These are phyloP conservation scores for Leccinum angustisporum DNA, from an alignment of 1,284 basidiomycete genomes.

Conservation along the genomic window DNA sequence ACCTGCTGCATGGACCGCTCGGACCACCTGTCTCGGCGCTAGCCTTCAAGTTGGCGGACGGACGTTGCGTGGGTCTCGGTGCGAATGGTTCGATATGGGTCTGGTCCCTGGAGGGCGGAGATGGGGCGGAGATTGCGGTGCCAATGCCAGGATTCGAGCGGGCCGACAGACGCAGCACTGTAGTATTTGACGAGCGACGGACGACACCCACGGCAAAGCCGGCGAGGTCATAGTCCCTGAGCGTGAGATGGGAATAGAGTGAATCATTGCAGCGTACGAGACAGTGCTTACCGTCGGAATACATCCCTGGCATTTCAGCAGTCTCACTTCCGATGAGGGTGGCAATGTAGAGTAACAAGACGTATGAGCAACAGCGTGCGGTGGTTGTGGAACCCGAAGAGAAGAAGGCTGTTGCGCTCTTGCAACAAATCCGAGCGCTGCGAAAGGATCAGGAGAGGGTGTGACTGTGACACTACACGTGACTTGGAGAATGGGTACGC, in stretches of 20 bases:
- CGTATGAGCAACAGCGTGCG: slow-evolving; percentile 90
- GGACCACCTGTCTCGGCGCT: slow-evolving; percentile 61
- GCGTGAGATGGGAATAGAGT: no score
- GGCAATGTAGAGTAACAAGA: slow-evolving; percentile 61
- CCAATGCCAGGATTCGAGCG: slow-evolving; percentile 19
- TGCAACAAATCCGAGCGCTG: slow-evolving; percentile 94
- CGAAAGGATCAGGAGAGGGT: slow-evolving; percentile 70
- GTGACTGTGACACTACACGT: slow-evolving; percentile 29
- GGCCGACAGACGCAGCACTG: slow-evolving; percentile 39
- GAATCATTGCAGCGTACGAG: neutral
- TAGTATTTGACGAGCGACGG: slow-evolving; percentile 73
- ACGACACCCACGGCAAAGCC: slow-evolving; percentile 22
- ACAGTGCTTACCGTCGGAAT: slow-evolving; percentile 66
- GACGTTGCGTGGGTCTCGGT: slow-evolving; percentile 73
- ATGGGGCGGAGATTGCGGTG: slow-evolving; percentile 56
- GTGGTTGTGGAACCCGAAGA: slow-evolving; percentile 96
- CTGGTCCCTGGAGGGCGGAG: slow-evolving; percentile 76
- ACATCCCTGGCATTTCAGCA: slow-evolving; percentile 99
- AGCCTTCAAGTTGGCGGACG: slow-evolving; percentile 59
- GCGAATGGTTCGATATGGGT: slow-evolving; percentile 74
- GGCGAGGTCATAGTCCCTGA: no score
- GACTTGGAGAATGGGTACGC: slow-evolving; percentile 20
- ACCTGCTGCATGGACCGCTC: slow-evolving; percentile 58
- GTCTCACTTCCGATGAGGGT: slow-evolving; percentile 98
- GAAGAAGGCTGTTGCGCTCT: slow-evolving; percentile 85